Base-by-base conservation (phyloP, 2,329 filamentous ascomycete species). In the Aspergillus fructus region DNA sequence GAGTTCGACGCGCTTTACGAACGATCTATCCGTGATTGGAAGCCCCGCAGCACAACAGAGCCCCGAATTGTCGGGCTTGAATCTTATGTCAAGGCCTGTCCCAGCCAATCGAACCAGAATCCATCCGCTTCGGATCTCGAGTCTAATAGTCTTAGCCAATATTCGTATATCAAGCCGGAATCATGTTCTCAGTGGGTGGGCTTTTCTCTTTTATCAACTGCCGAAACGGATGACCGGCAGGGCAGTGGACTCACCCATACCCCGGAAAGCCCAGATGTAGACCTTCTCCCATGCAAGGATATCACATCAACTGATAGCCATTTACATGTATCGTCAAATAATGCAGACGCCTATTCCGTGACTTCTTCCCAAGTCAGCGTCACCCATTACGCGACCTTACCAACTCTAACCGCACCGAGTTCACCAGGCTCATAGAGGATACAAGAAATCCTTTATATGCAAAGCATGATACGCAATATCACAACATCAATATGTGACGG, bases 1-100 rank as follows among this genome's bases (percentile, higher is more conserved):
- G 76, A 80, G 17, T 79, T 84, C 54, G 74, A 82, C 30, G 75
- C 74, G 1, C 68, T 83, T 3, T 86, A 86, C 61, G 51, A 76
- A 55, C 74, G 76, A 40, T 76, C 80, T 0, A 78, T 80, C 55
- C 66, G 69, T 34, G 73, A 78, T 53, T 86, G 84, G 84, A 68
- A 69, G 53, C 81, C 81, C n/a, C 72, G 73, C 23, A 21, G 7
- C 8, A 57, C 47, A 6, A 52, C 55, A 17, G 40, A 53, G 5
- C 45, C 58, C 2, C 46, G 61, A 11, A 59, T 64, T 8, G 54
- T 63, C 12, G 37, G 61, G 11, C 46, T 67, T 15, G 8, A n/a
- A 6, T 50, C 40, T 45, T 58, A 43, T 19, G 37, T 42, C 30
- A 30, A 11, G 19, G 19, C 34, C 19, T 17, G 11, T 34, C n/a